A percentile compares a stretch with the other conserved stretches of the same genome.
Evolutionary conservation across 2,329 filamentous ascomycete species (phyloP).

Genomic region (Fusarium phyllophilum): DNA sequence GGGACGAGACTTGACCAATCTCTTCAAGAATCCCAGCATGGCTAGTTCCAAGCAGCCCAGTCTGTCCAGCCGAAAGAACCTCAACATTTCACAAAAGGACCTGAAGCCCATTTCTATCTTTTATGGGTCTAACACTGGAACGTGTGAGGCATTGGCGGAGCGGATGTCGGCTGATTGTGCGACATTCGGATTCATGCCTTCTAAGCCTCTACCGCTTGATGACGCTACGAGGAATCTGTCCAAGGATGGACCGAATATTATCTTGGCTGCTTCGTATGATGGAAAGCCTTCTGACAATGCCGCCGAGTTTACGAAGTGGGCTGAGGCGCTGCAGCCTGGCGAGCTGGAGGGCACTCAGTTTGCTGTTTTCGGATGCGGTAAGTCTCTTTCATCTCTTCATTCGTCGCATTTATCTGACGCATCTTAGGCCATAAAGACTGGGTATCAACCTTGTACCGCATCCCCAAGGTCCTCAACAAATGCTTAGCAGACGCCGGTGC

Average conservation of each 20-base stretch:
- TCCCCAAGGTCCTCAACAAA: slow-evolving; percentile 71
- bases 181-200: not conserved
- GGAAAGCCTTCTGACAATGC: slow-evolving; percentile 3
- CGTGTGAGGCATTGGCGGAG: not conserved
- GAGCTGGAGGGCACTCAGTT: slow-evolving; percentile 1
- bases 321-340: not conserved
- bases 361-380: slow-evolving; percentile 8
- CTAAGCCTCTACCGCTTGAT: not conserved
- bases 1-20: not conserved
- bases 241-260: not conserved
- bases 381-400: not conserved
- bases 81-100: not conserved
- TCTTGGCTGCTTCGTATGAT: not conserved
- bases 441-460: slow-evolving; percentile 70
- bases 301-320: not conserved
- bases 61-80: not conserved
- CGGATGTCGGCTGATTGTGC: slow-evolving; percentile 1
- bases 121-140: slow-evolving; percentile 1
- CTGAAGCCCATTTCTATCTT: slow-evolving; percentile 10
- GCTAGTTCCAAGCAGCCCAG: not conserved
- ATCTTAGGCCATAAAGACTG: slow-evolving; percentile 54
- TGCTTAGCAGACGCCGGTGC: slow-evolving; percentile 54
- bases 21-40: not conserved
- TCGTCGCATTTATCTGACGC: not conserved
- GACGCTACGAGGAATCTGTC: not conserved